These are phyloP conservation scores for Taphrina flavorubra DNA, from an alignment of 1,139 yeast genomes.

Conservation along the genomic window DNA sequence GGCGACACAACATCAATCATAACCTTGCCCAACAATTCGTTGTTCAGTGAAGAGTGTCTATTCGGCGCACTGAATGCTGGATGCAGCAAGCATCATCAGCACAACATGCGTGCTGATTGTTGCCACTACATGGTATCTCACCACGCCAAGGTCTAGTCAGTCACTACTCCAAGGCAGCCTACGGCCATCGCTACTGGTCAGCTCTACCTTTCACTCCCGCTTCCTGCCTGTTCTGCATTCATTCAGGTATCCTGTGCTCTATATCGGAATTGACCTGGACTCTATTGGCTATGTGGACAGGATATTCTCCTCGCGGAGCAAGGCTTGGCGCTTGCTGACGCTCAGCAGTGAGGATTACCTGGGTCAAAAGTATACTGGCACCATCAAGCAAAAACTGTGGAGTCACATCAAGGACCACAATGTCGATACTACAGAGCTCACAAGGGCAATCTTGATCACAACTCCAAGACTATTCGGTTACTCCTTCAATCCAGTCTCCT, in stretches of 20 bases:
- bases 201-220: slow-evolving; percentile 34
- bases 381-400: slow-evolving; percentile 35
- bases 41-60: background rate
- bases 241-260: slow-evolving; percentile 34
- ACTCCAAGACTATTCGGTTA: slow-evolving; percentile 40
- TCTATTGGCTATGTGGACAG: slow-evolving; percentile 16
- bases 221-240: slow-evolving; percentile 36
- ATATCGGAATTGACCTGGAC: slow-evolving; percentile 30
- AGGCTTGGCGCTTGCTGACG: slow-evolving; percentile 23
- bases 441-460: slow-evolving; percentile 19
- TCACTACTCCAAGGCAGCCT: background rate
- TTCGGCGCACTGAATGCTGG: background rate
- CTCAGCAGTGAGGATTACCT: slow-evolving; percentile 25
- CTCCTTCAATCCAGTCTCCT: slow-evolving; percentile 41
- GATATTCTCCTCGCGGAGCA: slow-evolving; percentile 2
- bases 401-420: slow-evolving; percentile 28
- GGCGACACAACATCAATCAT: too few relatives aligned
- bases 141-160: background rate
- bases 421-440: slow-evolving; percentile 14
- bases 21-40: too few relatives aligned
- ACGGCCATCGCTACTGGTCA: slow-evolving; percentile 13
- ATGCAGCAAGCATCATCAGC: background rate
- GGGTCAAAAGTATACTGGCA: slow-evolving; percentile 17
- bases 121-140: slow-evolving; percentile 5
- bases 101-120: slow-evolving; percentile 1